A percentile compares a stretch with the other conserved stretches of the same genome.
Conservation (phyloP, 345 rosid genomes). For the Brassica cretica region DNA sequence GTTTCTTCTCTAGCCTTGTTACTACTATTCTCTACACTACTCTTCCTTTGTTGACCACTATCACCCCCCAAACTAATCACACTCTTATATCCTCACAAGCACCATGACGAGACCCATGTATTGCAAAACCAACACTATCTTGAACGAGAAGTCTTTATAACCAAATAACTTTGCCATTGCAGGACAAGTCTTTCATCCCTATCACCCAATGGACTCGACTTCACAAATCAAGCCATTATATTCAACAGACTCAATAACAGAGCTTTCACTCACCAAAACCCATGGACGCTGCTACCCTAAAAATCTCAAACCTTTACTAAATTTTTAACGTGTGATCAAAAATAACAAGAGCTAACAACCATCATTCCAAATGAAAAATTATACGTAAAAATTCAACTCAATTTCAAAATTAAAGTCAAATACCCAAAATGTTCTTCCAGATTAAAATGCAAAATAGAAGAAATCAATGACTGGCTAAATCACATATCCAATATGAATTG, state of each 20-base stretch:
- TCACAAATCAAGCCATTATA: slow-evolving; percentile 46
- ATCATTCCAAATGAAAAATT: slow-evolving; percentile 49
- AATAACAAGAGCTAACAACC: slow-evolving; percentile 47
- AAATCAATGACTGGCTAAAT: too few relatives aligned
- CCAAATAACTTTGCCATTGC: slow-evolving; percentile 58
- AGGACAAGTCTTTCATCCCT: slow-evolving; percentile 38
- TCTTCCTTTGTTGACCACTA: slow-evolving; percentile 54
- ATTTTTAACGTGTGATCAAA: slow-evolving; percentile 41
- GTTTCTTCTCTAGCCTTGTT: slow-evolving; percentile 48
- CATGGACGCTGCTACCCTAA: slow-evolving; percentile 28
- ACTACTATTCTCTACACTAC: slow-evolving; percentile 51
- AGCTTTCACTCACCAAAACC: slow-evolving; percentile 47
- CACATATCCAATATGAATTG: too few relatives aligned
- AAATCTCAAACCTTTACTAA: slow-evolving; percentile 7
- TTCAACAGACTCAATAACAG: slow-evolving; percentile 53
- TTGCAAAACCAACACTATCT: slow-evolving; percentile 14
- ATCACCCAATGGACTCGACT: neutral
- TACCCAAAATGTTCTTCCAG: neutral
- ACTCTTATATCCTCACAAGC: slow-evolving; percentile 50
- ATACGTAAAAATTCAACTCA: slow-evolving; percentile 5
- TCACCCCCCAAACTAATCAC: slow-evolving; percentile 45
- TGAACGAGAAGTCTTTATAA: slow-evolving; percentile 43
- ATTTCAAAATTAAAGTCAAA: neutral
- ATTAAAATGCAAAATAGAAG: neutral
- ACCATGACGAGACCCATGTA: neutral